Percentiles rank a stretch among this genome's conserved stretches.
phyloP scores from a whole-genome alignment of 768 basidiomycete genomes.

The Kockovaella imperatae region DNA sequence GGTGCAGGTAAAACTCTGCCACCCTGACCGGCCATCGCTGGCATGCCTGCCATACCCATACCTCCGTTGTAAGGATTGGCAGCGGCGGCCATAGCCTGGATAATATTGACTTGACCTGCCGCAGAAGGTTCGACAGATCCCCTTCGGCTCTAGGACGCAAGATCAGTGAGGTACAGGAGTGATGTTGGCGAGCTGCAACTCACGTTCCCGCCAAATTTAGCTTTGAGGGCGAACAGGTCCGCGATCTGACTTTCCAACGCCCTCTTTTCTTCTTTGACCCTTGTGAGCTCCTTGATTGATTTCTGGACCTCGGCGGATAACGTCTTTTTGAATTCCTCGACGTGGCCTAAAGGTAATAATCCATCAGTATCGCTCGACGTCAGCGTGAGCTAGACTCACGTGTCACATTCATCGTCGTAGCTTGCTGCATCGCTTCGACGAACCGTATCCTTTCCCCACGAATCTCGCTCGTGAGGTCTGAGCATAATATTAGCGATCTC shows the following conservation, averaged over 20 bases:
- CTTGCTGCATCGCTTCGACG: constrained; percentile 92
- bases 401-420: constrained; percentile 78
- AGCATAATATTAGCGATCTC: not conserved
- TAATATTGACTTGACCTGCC: too few relatives aligned
- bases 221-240: constrained; percentile 43
- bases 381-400: constrained; percentile 47
- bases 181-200: too few relatives aligned
- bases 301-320: constrained; percentile 64
- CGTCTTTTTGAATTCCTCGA: constrained; percentile 79
- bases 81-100: not conserved
- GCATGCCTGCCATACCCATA: not conserved
- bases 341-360: constrained; percentile 60
- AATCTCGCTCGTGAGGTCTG: constrained; percentile 75
- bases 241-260: constrained; percentile 41
- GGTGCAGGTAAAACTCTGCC: not conserved
- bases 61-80: not conserved
- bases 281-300: constrained; percentile 62
- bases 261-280: constrained; percentile 40
- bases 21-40: not conserved
- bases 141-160: too few relatives aligned
- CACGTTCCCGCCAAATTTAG: constrained; percentile 32
- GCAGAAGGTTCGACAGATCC: too few relatives aligned
- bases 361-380: not conserved
- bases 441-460: constrained; percentile 76
- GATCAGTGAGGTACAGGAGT: too few relatives aligned